Evolutionary conservation across 2,329 filamentous ascomycete species (phyloP), one percentile per base, ranked within the genome.

Genomic region (Myotisia sp.): DNA sequence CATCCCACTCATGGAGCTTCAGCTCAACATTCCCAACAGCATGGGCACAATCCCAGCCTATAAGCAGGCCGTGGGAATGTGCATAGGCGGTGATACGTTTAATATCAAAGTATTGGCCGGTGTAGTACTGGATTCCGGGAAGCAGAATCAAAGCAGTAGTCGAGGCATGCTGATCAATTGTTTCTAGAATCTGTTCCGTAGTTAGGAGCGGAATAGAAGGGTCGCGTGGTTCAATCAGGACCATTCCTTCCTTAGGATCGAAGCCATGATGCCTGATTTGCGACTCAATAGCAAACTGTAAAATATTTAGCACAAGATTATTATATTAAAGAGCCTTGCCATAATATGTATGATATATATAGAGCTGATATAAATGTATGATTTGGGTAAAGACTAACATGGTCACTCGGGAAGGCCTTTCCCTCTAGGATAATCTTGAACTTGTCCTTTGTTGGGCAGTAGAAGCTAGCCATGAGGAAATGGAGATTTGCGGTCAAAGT

Each of bases 81-180:
- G 85, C 85, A 57, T 86, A 69, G 1, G 68, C 67, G 1, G 86
- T 93, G 54, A 93, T 93, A 27, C 61, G 67, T 27, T 72, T 59
- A 3, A 94, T 86, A 54, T 93, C 83, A 46, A 93, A 80, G 37
- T 80, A 72, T 54, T 94, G 86, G 36, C 85, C 85, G 1, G 79
- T 90, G 60, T 92, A 93, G 63, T 85, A 94, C 53, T 94, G 85
- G 26, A 94, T 79, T 6, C 82, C 86, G 0, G 85, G 83, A 0
- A 94, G 71, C 3, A 93, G 69, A 1, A 93, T 60, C 6, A 94
- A 58, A 1, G 84, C 81, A 0, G 82, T 76, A 4, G 71, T 71
- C 1, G 73, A 66, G 29, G 78, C 79, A 50, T 93, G 76, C 39
- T 74, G 61, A 41, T 85, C 78, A 44, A 93, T 92, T 3, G 72